phyloP scores from a whole-genome alignment of 345 rosid genomes.

The Conringia planisiliqua region DNA sequence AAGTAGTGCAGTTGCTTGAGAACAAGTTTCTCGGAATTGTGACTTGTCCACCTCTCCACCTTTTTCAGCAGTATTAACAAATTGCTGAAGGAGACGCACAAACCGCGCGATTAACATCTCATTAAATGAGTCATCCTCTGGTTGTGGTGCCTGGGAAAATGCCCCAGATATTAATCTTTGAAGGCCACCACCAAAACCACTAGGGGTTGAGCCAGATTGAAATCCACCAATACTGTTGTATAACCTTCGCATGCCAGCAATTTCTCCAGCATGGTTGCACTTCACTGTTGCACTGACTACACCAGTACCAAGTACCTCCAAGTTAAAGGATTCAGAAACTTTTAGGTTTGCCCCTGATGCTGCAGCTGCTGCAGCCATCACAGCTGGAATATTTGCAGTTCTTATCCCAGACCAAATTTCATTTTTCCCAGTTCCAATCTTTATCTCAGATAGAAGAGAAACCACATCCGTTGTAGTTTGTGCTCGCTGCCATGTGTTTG shows the following conservation, averaged over 20 bases:
- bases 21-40: conserved; percentile 84
- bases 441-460: conserved; percentile 94
- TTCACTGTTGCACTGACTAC: conserved; percentile 95
- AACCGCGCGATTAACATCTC: conserved; percentile 80
- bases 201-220: conserved; percentile 55
- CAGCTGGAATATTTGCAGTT: conserved; percentile 95
- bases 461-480: conserved; percentile 86
- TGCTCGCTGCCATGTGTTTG: conserved; percentile 93
- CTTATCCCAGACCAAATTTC: conserved; percentile 82
- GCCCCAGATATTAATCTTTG: conserved; percentile 91
- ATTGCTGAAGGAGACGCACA: conserved; percentile 90
- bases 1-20: conserved; percentile 93
- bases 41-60: conserved; percentile 91
- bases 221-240: conserved; percentile 95
- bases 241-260: conserved; percentile 97
- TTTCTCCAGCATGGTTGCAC: conserved; percentile 97
- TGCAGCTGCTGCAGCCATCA: conserved; percentile 98
- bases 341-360: conserved; percentile 95
- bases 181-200: conserved; percentile 68
- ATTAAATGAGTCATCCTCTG: conserved; percentile 83
- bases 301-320: conserved; percentile 95
- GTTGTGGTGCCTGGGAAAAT: conserved; percentile 64
- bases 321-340: conserved; percentile 77
- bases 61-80: conserved; percentile 81
- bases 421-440: conserved; percentile 87